Conservation (phyloP, 2,329 filamentous ascomycete species). For the Claviceps sp. region DNA sequence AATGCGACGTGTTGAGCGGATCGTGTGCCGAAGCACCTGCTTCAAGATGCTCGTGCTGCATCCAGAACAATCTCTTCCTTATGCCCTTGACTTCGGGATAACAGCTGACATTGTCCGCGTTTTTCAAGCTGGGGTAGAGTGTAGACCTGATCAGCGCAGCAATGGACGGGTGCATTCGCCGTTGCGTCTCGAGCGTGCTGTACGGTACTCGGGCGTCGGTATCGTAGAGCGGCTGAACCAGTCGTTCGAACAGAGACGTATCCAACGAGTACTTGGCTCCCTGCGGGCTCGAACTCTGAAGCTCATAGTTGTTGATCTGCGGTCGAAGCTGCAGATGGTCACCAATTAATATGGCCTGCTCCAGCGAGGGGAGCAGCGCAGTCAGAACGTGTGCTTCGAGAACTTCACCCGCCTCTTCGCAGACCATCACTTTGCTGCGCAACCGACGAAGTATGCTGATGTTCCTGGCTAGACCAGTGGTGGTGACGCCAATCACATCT, state of each 20-base stretch:
- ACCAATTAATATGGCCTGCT: conserved; percentile 51
- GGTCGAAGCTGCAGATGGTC: conserved; percentile 51
- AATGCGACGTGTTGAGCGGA: conserved; percentile 29
- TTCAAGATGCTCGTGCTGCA: conserved; percentile 42
- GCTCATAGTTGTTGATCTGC: conserved; percentile 38
- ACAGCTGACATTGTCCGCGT: conserved; percentile 25
- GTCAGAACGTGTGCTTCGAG: conserved; percentile 50
- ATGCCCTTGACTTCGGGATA: conserved; percentile 41
- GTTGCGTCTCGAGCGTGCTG: conserved; percentile 39
- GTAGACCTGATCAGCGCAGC: conserved; percentile 42
- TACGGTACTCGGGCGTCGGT: conserved; percentile 15
- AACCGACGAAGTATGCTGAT: conserved; percentile 35
- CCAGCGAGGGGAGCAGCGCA: conserved; percentile 42
- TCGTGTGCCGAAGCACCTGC: conserved; percentile 17
- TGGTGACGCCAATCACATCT: conserved; percentile 45
- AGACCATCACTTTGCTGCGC: conserved; percentile 43
- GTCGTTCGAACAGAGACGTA: conserved; percentile 47
- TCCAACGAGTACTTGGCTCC: conserved; percentile 42
- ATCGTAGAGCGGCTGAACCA: conserved; percentile 25
- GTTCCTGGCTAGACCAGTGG: conserved; percentile 41
- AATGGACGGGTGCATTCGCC: conserved; percentile 53
- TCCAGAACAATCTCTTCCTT: conserved; percentile 42
- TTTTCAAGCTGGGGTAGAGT: conserved; percentile 42
- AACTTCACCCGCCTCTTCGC: conserved; percentile 57
- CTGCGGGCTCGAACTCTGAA: conserved; percentile 35